Base-by-base conservation (phyloP, 768 basidiomycete species). In the Leucocoprinus sp. region DNA sequence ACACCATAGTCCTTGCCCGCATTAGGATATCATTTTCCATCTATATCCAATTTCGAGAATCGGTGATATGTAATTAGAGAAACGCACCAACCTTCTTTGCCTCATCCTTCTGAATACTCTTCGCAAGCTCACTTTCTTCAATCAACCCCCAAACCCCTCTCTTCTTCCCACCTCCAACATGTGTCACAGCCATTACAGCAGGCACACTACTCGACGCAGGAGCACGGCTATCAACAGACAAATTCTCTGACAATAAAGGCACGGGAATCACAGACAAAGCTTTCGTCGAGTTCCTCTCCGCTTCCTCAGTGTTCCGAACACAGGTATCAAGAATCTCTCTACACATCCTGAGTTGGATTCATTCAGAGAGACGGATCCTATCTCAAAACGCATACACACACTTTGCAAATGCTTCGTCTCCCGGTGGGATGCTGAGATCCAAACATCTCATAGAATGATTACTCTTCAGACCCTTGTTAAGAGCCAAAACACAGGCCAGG, bases 261-360 rank as follows among this genome's bases (percentile, higher is more conserved):
- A 37, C 44, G 3, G 44, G 38, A 7, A 26, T 12, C 15, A 26
- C 34, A 18, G 26, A 23, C 3, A 57, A 59, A 37, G 55, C 57
- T 2, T 56, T 55, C 15, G 54, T 55, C 31, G 63, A 54, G 24
- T 49, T 54, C 36, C 67, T 57, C 55, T 84, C 84, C 0, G 85
- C 93, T 45, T 84, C 81, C 59, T 97, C 93, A 0, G 95, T 98
- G 54, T 99, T 98, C 47, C 93, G 70, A 6, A 93, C 80, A 60
- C 95, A 99, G 8, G 82, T 78, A 52, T 85, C 88, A 50, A 98
- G 64, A 43, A 99, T 95, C 44, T 91, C 86, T 29, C 93, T 76
- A 53, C 86, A 91, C 66, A 93, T 78, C 45, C 86, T 74, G 50
- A 11, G 14, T 11, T 8, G 22, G 18, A 14, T 3, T n/a, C 15